These are phyloP conservation scores for Magnaporthiopsis poae DNA, from an alignment of 2,329 filamentous ascomycete species.

Conservation along the genomic window DNA sequence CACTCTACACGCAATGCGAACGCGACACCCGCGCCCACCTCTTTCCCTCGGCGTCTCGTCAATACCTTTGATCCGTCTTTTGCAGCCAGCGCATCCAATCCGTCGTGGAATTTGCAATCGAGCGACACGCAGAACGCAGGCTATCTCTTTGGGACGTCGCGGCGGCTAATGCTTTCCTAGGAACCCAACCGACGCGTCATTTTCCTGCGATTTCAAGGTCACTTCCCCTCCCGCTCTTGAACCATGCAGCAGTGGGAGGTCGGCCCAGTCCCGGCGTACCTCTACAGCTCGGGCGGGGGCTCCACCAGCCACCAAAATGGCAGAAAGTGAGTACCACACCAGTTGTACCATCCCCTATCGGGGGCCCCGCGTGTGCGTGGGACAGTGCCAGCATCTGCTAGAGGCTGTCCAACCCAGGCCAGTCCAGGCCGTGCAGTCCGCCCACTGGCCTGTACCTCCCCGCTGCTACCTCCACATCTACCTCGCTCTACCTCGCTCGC, in stretches of 20 bases:
- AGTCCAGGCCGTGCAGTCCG: slow-evolving; percentile 7
- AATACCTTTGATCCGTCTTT: neutral
- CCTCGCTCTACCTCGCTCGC: neutral
- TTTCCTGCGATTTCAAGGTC: neutral
- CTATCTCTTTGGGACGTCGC: neutral
- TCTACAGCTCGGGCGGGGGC: slow-evolving; percentile 36
- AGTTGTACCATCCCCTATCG: slow-evolving; percentile 20
- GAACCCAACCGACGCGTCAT: neutral
- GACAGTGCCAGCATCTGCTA: slow-evolving; percentile 3
- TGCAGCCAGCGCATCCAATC: neutral
- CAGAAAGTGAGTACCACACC: slow-evolving; percentile 43
- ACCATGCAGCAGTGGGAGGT: slow-evolving; percentile 55
- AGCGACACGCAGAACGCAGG: neutral
- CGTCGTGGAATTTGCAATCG: neutral
- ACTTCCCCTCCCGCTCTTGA: slow-evolving; percentile 14
- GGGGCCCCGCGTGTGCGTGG: slow-evolving; percentile 9
- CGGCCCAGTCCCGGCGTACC: slow-evolving; percentile 50
- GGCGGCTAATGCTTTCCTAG: neutral
- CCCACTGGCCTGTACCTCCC: neutral
- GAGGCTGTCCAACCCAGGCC: neutral
- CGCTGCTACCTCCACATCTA: slow-evolving; percentile 1
- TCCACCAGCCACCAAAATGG: slow-evolving; percentile 44
- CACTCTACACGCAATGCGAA: neutral
- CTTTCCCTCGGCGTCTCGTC: neutral
- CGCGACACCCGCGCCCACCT: neutral